Conservation (phyloP, 192 early-diverging fungal species). For the Linnemannia elongata region DNA sequence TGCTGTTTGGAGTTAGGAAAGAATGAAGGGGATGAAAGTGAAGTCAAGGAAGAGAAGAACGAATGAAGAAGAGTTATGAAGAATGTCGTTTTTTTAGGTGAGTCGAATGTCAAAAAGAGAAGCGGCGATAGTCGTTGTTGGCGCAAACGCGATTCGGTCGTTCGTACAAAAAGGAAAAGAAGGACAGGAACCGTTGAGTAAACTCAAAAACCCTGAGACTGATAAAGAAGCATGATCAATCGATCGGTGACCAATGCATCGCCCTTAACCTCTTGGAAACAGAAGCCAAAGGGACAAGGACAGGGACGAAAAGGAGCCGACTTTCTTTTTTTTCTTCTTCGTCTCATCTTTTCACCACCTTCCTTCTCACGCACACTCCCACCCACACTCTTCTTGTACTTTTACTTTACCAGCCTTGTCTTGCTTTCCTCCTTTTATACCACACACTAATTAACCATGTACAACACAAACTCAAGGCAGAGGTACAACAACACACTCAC, state of each 20-base stretch:
- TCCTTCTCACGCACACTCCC: too few relatives aligned
- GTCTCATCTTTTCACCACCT: too few relatives aligned
- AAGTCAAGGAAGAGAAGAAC: not conserved
- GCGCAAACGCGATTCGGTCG: not conserved
- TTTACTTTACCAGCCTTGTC: too few relatives aligned
- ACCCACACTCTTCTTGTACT: too few relatives aligned
- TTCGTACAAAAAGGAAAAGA: not conserved
- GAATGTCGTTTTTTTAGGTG: not conserved
- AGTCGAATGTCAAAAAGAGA: not conserved
- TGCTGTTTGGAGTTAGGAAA: not conserved
- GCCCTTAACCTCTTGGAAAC: not conserved
- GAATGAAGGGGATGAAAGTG: not conserved
- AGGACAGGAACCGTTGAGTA: not conserved
- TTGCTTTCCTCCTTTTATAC: not conserved
- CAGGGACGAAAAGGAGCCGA: too few relatives aligned
- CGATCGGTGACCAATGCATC: not conserved
- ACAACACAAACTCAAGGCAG: not conserved
- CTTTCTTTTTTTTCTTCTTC: too few relatives aligned
- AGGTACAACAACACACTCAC: not conserved
- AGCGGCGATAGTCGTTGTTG: not conserved
- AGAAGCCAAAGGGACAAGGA: not conserved
- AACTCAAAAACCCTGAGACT: not conserved
- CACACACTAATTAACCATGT: not conserved
- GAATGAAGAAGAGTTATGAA: not conserved
- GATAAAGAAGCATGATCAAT: not conserved